phyloP scores from a whole-genome alignment of 331 rosid genomes.

The Stylosanthes scabra region DNA sequence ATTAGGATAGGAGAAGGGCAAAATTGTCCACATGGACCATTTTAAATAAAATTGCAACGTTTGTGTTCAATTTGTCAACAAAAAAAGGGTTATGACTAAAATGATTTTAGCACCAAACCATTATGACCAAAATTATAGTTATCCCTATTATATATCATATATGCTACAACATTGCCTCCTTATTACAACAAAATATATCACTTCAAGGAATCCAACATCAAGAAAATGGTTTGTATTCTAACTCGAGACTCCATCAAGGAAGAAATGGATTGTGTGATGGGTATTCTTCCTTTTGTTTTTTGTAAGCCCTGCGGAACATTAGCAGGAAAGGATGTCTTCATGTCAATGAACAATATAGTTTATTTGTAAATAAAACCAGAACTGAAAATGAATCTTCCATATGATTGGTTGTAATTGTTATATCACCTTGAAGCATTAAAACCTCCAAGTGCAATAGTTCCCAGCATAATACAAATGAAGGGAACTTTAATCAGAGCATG shows the following conservation, averaged over 20 bases:
- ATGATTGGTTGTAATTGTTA: constrained; percentile 8
- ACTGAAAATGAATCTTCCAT: constrained; percentile 25
- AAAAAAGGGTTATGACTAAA: too few relatives aligned
- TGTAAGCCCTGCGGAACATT: constrained; percentile 64
- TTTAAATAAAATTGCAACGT: too few relatives aligned
- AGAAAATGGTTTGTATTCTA: neutral
- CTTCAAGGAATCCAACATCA: neutral
- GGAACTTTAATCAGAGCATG: constrained; percentile 64
- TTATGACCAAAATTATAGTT: too few relatives aligned
- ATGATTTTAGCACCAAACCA: too few relatives aligned
- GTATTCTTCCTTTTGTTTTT: constrained; percentile 64
- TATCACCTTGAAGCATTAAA: constrained; percentile 63
- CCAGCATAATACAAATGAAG: constrained; percentile 62
- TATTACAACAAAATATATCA: constrained; percentile 16
- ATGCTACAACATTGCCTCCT: neutral
- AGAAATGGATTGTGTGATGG: constrained; percentile 90
- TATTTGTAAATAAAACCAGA: neutral
- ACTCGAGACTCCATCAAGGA: constrained; percentile 50
- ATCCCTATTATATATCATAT: neutral
- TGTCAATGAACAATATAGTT: constrained; percentile 24
- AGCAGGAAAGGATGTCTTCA: constrained; percentile 15
- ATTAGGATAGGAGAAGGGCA: too few relatives aligned
- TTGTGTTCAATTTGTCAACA: too few relatives aligned
- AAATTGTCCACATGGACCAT: too few relatives aligned
- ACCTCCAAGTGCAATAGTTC: constrained; percentile 77